phyloP scores from a whole-genome alignment of 2,329 filamentous ascomycete genomes.

The Xylaria polymorpha region DNA sequence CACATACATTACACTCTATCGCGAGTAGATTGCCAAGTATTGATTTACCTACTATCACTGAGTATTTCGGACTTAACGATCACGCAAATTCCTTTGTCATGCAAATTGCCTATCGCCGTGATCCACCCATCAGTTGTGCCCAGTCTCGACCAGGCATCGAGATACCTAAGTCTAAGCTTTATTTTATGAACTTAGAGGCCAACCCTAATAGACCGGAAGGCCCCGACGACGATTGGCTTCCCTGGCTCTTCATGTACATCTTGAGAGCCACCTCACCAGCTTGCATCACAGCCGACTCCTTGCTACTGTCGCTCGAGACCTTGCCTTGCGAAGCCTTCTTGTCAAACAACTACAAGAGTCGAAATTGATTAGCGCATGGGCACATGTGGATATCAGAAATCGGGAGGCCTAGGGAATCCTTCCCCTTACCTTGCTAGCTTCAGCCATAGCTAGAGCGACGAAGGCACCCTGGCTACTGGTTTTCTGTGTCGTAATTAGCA shows the following conservation, averaged over 20 bases:
- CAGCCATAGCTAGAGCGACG: constrained; percentile 85
- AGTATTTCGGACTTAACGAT: background rate
- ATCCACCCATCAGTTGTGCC: constrained; percentile 4
- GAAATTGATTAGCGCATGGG: constrained; percentile 11
- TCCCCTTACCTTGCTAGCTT: constrained; percentile 77
- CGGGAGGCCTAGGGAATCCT: background rate
- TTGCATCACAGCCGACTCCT: constrained; percentile 81
- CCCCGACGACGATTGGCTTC: constrained; percentile 52
- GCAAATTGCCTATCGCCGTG: background rate
- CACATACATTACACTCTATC: background rate
- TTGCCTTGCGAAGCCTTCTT: constrained; percentile 66
- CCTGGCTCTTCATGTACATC: constrained; percentile 87
- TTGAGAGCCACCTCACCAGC: constrained; percentile 90
- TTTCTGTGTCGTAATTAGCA: constrained; percentile 42
- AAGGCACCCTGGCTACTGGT: constrained; percentile 79
- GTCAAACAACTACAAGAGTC: constrained; percentile 65
- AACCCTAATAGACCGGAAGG: constrained; percentile 45
- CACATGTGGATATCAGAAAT: background rate
- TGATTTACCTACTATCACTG: background rate
- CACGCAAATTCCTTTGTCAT: background rate
- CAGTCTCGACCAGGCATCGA: background rate
- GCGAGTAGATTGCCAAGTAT: background rate
- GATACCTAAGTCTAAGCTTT: background rate
- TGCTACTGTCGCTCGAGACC: constrained; percentile 70
- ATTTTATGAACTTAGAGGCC: constrained; percentile 50